Conservation (phyloP, 352 stramenopile species). For the Globisporangium polare region DNA sequence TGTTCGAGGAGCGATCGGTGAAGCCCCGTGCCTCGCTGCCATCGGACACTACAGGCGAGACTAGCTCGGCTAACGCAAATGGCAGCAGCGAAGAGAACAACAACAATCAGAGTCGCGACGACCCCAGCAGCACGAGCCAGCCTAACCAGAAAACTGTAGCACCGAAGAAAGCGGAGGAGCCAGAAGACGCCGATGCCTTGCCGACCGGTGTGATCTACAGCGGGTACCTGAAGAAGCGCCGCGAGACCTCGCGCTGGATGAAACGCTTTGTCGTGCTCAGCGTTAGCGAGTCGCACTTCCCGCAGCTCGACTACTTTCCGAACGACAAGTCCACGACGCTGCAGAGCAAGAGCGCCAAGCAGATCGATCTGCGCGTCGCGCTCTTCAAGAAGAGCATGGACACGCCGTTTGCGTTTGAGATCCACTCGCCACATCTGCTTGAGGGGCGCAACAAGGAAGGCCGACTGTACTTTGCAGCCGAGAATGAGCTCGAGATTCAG, state of each 20-base stretch:
- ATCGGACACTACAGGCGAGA: background rate
- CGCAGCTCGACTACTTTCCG: conserved; percentile 64
- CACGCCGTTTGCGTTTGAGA: conserved; percentile 81
- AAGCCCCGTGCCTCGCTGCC: background rate
- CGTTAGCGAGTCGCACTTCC: conserved; percentile 25
- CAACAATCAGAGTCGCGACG: conserved; percentile 12
- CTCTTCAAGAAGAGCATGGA: conserved; percentile 82
- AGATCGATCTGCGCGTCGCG: conserved; percentile 57
- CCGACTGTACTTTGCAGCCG: conserved; percentile 81
- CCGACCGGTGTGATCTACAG: conserved; percentile 29
- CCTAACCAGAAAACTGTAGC: background rate
- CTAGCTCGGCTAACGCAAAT: background rate
- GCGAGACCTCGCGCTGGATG: conserved; percentile 80
- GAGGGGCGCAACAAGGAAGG: conserved; percentile 83
- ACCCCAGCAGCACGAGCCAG: background rate
- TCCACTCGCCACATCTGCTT: conserved; percentile 87
- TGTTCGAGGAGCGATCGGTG: conserved; percentile 1
- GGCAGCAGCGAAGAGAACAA: background rate
- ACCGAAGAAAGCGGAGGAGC: conserved; percentile 10
- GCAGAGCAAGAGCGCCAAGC: conserved; percentile 33
- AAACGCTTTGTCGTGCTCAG: conserved; percentile 68
- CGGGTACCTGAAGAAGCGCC: conserved; percentile 68
- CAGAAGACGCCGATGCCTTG: conserved; percentile 13
- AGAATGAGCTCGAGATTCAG: conserved; percentile 86
- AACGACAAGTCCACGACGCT: conserved; percentile 51